These are phyloP conservation scores for Solanum hybrid DNA, from an alignment of 305 asterid genomes.

Conservation along the genomic window DNA sequence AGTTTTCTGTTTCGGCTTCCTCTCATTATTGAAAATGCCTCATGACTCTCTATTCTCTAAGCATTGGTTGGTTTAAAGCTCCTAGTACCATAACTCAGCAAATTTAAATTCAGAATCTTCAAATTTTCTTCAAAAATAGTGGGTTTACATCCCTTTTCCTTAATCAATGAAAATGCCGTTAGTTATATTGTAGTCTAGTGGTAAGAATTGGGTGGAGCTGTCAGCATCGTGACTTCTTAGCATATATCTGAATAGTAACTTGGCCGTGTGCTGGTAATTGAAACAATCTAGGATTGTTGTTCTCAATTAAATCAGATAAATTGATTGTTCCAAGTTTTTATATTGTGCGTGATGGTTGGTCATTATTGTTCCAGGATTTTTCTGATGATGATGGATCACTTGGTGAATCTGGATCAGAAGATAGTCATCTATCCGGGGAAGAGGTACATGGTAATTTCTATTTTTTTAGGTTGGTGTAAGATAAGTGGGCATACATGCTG, in stretches of 20 bases:
- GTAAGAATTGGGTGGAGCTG: background rate
- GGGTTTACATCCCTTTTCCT: background rate
- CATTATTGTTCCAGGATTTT: conserved; percentile 28
- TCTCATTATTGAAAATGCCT: background rate
- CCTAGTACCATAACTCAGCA: background rate
- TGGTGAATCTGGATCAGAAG: conserved; percentile 37
- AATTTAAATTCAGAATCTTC: background rate
- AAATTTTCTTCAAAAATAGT: background rate
- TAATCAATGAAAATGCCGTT: background rate
- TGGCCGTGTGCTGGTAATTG: background rate
- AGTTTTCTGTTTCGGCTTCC: background rate
- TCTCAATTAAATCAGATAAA: background rate
- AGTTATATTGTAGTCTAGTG: background rate
- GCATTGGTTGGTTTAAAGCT: background rate
- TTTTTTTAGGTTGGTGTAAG: background rate
- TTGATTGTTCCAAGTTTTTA: background rate
- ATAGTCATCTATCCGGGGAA: conserved; percentile 28
- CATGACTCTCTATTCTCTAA: background rate
- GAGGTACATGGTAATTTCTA: conserved; percentile 40
- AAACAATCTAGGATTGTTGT: background rate
- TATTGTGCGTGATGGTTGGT: background rate
- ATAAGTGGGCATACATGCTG: background rate
- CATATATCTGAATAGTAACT: background rate
- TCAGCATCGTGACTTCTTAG: background rate
- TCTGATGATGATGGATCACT: conserved; percentile 33